Base-by-base conservation (phyloP, 257 asterid species). In the Scutellaria galericulata region DNA sequence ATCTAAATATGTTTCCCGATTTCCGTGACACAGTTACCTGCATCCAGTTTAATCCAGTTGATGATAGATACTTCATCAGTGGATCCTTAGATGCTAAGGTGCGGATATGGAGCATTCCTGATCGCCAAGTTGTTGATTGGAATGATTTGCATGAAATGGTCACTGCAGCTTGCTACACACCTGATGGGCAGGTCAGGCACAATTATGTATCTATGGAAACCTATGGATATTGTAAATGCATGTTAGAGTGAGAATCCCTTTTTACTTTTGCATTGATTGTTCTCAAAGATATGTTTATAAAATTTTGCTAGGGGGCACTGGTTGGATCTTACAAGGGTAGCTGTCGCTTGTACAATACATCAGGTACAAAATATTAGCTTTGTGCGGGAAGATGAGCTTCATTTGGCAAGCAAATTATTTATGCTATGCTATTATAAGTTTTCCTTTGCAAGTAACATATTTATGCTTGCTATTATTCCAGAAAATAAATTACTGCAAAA, bases 291-390 rank as follows among this genome's bases (percentile, higher is more conserved):
- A 42, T 64, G 27, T 58, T 76, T 82, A 47, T 78, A 55, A 74
- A 60, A 58, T 84, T 66, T 64, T 79, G 75, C 75, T 67, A 95
- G 98, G 92, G 94, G 67, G 99, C 98, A 58, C 76, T 92, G 50
- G 98, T 95, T 81, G 99, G 99, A 73, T 87, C 99, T 14, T 92
- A 95, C 90, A 95, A 92, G 84, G 99, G 99, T 79, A 90, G 90
- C 78, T 95, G 99, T 69, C 90, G 87, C 66, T 72, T 88, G 52
- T 95, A 92, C 84, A 83, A 87, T 84, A 86, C 91, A 46, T 82
- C 94, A 70, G 97, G 99, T 95, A 78, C 41, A 78, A 69, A 73
- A 63, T 58, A n/a, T 18, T 75, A 27, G 68, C 47, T 75, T 37
- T 41, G 46, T 71, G 65, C 9, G 9, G 45, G 64, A 70, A 50